Percentiles rank a stretch among this genome's conserved stretches.
These are phyloP conservation scores for peach (Prunus persica) DNA, from an alignment of 306 rosid genomes.

Conservation along the genomic window DNA sequence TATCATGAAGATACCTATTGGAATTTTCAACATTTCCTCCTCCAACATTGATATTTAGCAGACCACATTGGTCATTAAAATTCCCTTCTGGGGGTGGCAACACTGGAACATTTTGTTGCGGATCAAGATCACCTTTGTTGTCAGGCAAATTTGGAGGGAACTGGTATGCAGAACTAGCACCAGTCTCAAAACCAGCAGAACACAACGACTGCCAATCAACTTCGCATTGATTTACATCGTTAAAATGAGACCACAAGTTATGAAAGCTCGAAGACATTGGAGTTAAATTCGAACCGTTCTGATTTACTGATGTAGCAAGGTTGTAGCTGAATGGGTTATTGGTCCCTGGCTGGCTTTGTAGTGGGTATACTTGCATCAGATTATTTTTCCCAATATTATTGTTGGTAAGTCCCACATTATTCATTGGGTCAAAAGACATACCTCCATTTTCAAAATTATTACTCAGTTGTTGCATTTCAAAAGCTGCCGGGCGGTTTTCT, in stretches of 20 bases:
- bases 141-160: not conserved
- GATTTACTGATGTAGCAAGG: not conserved
- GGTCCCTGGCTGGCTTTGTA: conserved; percentile 3
- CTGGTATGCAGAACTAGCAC: not conserved
- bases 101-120: conserved; percentile 1
- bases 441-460: conserved; percentile 2
- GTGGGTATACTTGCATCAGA: not conserved
- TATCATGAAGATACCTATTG: not conserved
- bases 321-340: not conserved
- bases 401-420: not conserved
- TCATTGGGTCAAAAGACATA: not conserved
- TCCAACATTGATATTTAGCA: not conserved
- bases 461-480: not conserved
- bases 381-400: conserved; percentile 6
- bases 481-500: not conserved
- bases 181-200: not conserved
- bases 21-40: not conserved
- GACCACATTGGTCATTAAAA: not conserved
- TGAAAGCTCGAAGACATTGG: not conserved
- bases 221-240: not conserved
- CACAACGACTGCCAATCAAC: not conserved
- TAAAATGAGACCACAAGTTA: not conserved
- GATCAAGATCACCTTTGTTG: not conserved
- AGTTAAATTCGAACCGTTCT: not conserved
- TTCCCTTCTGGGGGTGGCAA: not conserved